These are phyloP conservation scores for Umbellularia californica DNA, from an alignment of 164 flowering plant species.

Conservation along the genomic window DNA sequence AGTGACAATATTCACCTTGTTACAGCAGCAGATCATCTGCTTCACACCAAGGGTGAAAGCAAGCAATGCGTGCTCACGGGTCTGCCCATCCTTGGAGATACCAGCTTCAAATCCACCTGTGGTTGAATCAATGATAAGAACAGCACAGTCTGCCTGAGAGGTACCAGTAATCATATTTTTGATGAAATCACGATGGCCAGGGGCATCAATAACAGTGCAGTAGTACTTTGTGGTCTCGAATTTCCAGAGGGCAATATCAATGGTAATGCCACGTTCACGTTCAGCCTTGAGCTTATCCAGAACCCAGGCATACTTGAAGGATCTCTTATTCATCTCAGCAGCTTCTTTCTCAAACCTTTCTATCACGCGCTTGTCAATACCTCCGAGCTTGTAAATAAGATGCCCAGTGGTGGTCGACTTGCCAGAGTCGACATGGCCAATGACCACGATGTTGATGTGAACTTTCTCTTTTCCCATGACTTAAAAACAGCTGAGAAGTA, in stretches of 20 bases:
- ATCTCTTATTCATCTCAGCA: constrained; percentile 90
- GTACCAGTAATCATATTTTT: constrained; percentile 90
- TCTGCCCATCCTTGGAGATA: constrained; percentile 88
- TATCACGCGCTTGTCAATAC: constrained; percentile 88
- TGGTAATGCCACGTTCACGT: constrained; percentile 86
- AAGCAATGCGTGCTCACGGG: constrained; percentile 82
- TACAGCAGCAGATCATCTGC: constrained; percentile 84
- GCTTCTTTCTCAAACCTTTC: constrained; percentile 89
- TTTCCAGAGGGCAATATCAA: constrained; percentile 81
- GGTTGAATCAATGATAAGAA: constrained; percentile 75
- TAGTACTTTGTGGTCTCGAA: constrained; percentile 84
- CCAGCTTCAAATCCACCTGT: constrained; percentile 92
- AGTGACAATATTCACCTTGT: constrained; percentile 41
- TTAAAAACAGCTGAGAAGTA: background rate
- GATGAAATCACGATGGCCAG: constrained; percentile 82
- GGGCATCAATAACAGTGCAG: constrained; percentile 88
- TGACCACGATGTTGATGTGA: constrained; percentile 62
- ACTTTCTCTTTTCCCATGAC: constrained; percentile 55
- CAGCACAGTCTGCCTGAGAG: constrained; percentile 82
- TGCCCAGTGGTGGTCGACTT: constrained; percentile 76
- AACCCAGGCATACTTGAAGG: constrained; percentile 87
- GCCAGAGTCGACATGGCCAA: constrained; percentile 76
- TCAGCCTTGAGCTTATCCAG: constrained; percentile 85
- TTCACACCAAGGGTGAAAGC: constrained; percentile 78
- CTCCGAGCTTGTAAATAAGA: constrained; percentile 83